Base-by-base conservation (phyloP, 2,329 filamentous ascomycete genomes). In the Teratosphaeriaceae sp. region DNA sequence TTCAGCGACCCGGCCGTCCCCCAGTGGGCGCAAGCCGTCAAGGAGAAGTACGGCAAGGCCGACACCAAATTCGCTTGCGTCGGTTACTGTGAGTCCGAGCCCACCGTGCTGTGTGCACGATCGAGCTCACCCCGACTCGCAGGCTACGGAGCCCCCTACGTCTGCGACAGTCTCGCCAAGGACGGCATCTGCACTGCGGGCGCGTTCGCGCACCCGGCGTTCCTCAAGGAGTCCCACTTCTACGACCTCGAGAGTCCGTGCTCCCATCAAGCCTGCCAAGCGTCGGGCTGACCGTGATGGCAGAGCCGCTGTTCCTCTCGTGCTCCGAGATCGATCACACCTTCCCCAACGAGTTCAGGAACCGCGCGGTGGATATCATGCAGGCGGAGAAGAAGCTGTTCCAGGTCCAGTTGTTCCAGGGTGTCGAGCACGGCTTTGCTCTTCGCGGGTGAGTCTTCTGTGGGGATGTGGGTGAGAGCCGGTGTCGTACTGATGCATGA, bases 131-230 rank as follows among this genome's bases (percentile, higher is more conserved):
- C 8, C 12, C 8, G 34, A n/a, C 48, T 42, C 12, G 59, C 60
- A 53, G 60, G 61, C 48, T 64, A 61, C 36, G 62, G 62, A 1
- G 62, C 61, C 1, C 70, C 54, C 60, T 67, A 29, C 31, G 47
- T 50, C n/a, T 49, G 39, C 36, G 37, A 49, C 30, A 54, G 67
- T 47, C 55, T 74, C 2, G 64, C 69, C 0, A 51, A 49, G 4
- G 59, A 61, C 11, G 53, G 47, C 0, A 64, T 67, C 5, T 27
- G 24, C 24, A 54, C 56, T 1, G 72, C 61, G 1, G 73, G 73
- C 1, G 73, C 71, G 0, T 71, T 76, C 54, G 73, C 70, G 0
- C 72, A 76, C 47, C 73, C 73, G 1, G 67, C 72, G 1, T 69
- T 71, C 46, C 49, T 76, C 35, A 72, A 70, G 35, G 70, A 75